Conservation (phyloP, 163 green algal genomes). For the Scenedesmus sp. region DNA sequence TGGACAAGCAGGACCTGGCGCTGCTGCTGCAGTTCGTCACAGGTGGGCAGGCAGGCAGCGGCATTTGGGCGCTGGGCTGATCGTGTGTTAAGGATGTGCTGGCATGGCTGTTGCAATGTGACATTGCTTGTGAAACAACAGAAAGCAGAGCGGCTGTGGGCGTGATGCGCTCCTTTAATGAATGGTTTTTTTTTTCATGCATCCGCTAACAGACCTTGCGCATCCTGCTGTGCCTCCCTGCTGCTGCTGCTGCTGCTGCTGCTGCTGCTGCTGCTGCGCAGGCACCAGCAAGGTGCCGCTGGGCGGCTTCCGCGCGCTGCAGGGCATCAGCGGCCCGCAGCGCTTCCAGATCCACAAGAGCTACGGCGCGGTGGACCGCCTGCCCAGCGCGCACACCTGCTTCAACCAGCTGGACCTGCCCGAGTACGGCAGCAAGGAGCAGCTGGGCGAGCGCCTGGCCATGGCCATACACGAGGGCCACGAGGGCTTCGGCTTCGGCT, state of each 20-base stretch:
- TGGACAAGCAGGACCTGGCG: conserved; percentile 92
- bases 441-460: conserved; percentile 92
- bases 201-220: not conserved
- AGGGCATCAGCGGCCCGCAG: conserved; percentile 96
- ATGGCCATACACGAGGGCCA: conserved; percentile 92
- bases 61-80: not conserved
- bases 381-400: conserved; percentile 98
- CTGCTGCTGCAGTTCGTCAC: conserved; percentile 96
- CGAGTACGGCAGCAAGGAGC: conserved; percentile 94
- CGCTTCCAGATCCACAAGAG: conserved; percentile 96
- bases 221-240: not conserved
- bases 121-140: too few species aligned
- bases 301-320: conserved; percentile 95
- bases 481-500: conserved; percentile 96
- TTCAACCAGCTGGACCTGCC: conserved; percentile 99
- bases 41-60: conserved; percentile 10
- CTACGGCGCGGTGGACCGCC: conserved; percentile 75
- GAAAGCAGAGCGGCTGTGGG: too few species aligned
- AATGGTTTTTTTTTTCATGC: too few species aligned
- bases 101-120: not conserved
- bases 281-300: conserved; percentile 95
- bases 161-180: too few species aligned
- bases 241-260: conserved; percentile 3
- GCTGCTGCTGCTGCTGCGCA: conserved; percentile 43
- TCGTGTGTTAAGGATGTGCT: not conserved